phyloP scores from a whole-genome alignment of 2,329 filamentous ascomycete species.

The Colletotrichum limetticola region DNA sequence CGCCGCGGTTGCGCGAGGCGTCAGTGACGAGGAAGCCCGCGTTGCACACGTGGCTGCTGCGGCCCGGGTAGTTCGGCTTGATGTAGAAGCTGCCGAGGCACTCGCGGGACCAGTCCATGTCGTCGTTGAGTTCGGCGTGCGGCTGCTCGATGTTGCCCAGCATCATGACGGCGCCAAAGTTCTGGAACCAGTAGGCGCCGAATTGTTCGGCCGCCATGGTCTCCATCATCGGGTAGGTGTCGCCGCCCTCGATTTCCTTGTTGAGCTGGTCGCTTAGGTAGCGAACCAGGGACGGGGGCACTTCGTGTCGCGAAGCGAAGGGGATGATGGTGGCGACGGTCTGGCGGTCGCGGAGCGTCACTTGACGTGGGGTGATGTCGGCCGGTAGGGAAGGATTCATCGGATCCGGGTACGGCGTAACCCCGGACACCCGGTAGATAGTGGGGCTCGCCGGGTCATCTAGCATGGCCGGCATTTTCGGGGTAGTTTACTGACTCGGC shows the following conservation, averaged over 20 bases:
- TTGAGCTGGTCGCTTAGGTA: conserved; percentile 88
- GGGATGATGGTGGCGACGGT: conserved; percentile 87
- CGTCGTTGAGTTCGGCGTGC: conserved; percentile 65
- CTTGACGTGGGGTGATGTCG: conserved; percentile 77
- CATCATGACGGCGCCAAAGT: conserved; percentile 89
- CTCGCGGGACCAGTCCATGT: conserved; percentile 80
- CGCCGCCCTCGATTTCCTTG: conserved; percentile 90
- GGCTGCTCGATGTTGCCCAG: conserved; percentile 74
- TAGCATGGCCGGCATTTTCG: conserved; percentile 79
- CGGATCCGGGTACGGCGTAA: conserved; percentile 72
- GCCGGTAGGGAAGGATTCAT: conserved; percentile 72
- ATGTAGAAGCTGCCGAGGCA: conserved; percentile 94
- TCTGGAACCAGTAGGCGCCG: conserved; percentile 88
- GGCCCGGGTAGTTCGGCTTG: conserved; percentile 92
- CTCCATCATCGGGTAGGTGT: conserved; percentile 91
- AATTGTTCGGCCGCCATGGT: conserved; percentile 80
- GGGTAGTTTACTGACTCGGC: conserved; percentile 22
- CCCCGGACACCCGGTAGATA: conserved; percentile 76
- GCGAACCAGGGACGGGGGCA: conserved; percentile 78
- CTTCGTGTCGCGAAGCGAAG: conserved; percentile 79
- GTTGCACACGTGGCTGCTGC: conserved; percentile 92
- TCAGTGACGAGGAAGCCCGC: conserved; percentile 82
- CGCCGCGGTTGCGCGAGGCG: conserved; percentile 77
- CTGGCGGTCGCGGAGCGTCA: conserved; percentile 84
- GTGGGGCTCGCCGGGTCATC: conserved; percentile 79